Percentiles rank a stretch among this genome's conserved stretches.
Conservation (phyloP, 108 stramenopile species). For the Conticribra guillardii region DNA sequence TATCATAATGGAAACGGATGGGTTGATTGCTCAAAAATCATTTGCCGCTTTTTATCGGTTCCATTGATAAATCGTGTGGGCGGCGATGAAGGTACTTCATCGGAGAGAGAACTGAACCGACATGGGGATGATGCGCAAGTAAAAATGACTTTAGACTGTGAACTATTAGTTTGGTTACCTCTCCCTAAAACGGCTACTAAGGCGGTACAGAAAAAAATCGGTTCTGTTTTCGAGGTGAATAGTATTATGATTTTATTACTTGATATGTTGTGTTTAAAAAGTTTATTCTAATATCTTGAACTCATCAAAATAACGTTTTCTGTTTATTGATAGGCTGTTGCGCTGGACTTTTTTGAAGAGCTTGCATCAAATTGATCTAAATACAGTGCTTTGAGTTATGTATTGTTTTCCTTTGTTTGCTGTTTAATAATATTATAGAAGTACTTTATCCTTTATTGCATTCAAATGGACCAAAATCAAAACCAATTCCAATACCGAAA, state of each 20-base stretch:
- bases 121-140: slow-evolving; percentile 12
- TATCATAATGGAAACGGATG: slow-evolving; percentile 33
- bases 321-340: no score
- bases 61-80: background rate
- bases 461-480: no score
- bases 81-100: background rate
- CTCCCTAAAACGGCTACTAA: slow-evolving; percentile 27
- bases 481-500: no score
- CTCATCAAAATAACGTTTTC: no score
- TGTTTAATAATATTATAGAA: no score
- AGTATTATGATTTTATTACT: no score
- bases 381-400: no score
- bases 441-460: no score
- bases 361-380: background rate
- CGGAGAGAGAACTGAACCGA: background rate
- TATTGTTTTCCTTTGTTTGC: no score
- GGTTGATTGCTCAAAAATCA: slow-evolving; percentile 32
- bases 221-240: slow-evolving; percentile 35
- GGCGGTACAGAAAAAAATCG: slow-evolving; percentile 31
- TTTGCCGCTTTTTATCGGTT: slow-evolving; percentile 25
- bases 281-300: no score
- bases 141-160: slow-evolving; percentile 35
- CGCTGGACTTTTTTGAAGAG: slow-evolving; percentile 20
- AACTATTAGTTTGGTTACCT: slow-evolving; percentile 46
- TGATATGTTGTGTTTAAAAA: no score